A percentile compares a stretch with the other conserved stretches of the same genome.
Evolutionary conservation across 257 asterid genomes (phyloP).

Genomic region (Linaria vulgaris): DNA sequence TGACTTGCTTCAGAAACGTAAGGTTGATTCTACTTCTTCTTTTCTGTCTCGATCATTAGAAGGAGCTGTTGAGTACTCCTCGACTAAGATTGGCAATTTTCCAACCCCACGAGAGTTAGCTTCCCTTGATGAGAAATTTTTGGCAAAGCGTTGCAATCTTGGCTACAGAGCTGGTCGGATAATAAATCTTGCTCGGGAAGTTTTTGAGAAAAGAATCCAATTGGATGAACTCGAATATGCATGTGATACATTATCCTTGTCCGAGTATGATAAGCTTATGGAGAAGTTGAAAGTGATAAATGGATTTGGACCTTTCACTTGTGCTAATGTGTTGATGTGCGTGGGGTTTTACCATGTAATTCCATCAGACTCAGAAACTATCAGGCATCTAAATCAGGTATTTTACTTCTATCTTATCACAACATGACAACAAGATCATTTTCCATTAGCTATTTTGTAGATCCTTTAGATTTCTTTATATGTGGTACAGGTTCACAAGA

Average conservation of each 20-base stretch:
- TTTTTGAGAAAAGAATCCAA: constrained; percentile 54
- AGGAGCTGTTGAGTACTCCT: constrained; percentile 15
- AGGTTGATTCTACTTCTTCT: neutral
- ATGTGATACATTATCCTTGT: constrained; percentile 32
- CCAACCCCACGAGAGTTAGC: constrained; percentile 75
- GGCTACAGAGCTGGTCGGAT: constrained; percentile 84
- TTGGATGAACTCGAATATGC: constrained; percentile 56
- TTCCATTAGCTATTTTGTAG: too few species aligned
- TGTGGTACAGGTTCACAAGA: constrained; percentile 64
- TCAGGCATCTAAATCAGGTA: constrained; percentile 86
- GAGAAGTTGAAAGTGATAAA: constrained; percentile 61
- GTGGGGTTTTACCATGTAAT: constrained; percentile 82
- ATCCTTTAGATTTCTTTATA: neutral
- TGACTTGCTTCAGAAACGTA: constrained; percentile 16
- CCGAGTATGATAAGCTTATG: constrained; percentile 46
- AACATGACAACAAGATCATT: too few species aligned
- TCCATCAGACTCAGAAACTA: constrained; percentile 85
- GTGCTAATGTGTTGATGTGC: constrained; percentile 87
- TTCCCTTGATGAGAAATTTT: constrained; percentile 45
- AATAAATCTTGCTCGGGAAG: constrained; percentile 59
- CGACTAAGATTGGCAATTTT: constrained; percentile 49
- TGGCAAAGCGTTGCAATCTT: constrained; percentile 65
- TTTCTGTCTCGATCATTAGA: constrained; percentile 21
- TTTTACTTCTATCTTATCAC: neutral
- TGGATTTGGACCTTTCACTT: constrained; percentile 85